phyloP scores from a whole-genome alignment of 139 green algal species.

The Chlorella sp. region DNA sequence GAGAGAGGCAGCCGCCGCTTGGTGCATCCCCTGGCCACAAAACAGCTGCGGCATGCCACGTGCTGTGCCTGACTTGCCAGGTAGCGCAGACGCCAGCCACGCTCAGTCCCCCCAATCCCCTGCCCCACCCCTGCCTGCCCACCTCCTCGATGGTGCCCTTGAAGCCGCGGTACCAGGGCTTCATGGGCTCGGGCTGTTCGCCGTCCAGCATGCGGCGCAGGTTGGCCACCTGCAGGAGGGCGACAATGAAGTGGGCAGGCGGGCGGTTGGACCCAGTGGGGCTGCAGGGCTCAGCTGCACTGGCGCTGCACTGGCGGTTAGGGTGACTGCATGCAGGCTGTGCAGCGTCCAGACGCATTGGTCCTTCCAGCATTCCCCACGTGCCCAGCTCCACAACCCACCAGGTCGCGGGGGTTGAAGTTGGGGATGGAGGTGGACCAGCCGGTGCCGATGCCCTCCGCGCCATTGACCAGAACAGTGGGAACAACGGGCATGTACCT shows the following conservation, averaged over 20 bases:
- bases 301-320: no score
- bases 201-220: conserved; percentile 84
- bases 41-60: no score
- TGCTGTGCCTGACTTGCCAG: neutral
- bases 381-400: no score
- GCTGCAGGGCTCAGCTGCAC: no score
- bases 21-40: no score
- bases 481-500: conserved; percentile 91
- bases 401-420: conserved; percentile 95
- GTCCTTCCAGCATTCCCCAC: no score
- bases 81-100: neutral
- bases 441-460: conserved; percentile 98
- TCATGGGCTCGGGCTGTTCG: conserved; percentile 78
- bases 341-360: no score
- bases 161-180: conserved; percentile 92
- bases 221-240: conserved; percentile 69
- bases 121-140: neutral
- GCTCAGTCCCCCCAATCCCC: neutral
- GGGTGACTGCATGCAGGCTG: no score
- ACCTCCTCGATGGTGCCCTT: conserved; percentile 74
- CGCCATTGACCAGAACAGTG: conserved; percentile 95
- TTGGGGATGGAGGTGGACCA: conserved; percentile 98
- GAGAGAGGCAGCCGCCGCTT: neutral
- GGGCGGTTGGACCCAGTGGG: no score
- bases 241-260: no score